phyloP scores from a whole-genome alignment of 495 filamentous ascomycete species.

The Penicillium coffeae region DNA sequence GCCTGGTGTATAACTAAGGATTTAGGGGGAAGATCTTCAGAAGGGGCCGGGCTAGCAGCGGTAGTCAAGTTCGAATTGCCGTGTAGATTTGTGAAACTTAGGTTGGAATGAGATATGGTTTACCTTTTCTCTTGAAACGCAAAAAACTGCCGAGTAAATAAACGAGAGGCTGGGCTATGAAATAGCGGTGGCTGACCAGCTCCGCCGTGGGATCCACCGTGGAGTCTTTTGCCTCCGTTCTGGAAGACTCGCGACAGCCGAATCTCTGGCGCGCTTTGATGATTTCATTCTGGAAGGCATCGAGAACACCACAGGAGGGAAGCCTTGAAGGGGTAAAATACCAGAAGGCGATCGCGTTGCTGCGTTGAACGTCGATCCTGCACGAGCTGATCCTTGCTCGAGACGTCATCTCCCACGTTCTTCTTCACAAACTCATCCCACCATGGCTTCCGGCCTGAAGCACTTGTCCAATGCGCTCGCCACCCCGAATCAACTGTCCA shows the following conservation, averaged over 20 bases:
- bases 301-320: not conserved
- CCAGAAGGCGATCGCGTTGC: not conserved
- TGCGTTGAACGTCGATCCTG: not conserved
- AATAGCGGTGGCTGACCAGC: conserved; percentile 29
- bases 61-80: not conserved
- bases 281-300: not conserved
- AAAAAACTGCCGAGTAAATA: conserved; percentile 9
- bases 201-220: conserved; percentile 13
- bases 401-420: conserved; percentile 9
- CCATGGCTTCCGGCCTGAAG: conserved; percentile 39
- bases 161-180: conserved; percentile 27
- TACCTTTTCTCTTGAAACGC: conserved; percentile 8
- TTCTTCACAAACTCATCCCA: conserved; percentile 6
- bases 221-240: conserved; percentile 12
- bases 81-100: not conserved
- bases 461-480: conserved; percentile 80
- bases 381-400: not conserved
- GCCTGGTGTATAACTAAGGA: not conserved
- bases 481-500: conserved; percentile 74
- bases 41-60: not conserved
- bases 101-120: not conserved
- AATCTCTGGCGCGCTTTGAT: not conserved
- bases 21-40: not conserved
- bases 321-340: not conserved
- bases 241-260: not conserved